Evolutionary conservation across 2,329 filamentous ascomycete species (phyloP), one percentile per base, ranked within the genome.

Genomic region (Gaeumannomyces sp.): DNA sequence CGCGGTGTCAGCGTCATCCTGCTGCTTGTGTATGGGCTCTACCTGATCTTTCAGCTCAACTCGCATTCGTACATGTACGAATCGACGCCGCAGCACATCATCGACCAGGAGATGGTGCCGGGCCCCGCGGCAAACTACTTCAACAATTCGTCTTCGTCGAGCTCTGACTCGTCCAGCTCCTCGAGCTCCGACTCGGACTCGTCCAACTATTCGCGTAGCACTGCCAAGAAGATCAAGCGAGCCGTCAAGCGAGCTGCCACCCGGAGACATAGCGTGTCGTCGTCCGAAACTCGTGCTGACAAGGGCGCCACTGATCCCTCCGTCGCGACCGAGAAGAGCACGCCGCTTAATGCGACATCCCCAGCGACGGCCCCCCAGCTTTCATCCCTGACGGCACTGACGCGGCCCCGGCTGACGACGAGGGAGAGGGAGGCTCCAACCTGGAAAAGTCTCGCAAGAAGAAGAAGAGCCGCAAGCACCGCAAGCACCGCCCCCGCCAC

Each of bases 1-100:
- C 86, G 91, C 62, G 89, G 90, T 64, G 92, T 90, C 1, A 91
- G 90, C 71, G 82, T 94, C 58, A 86, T 93, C 59, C 81, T 93
- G 1, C 78, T 94, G 1, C 73, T 90, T 33, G 86, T 92, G 22
- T 94, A 94, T 72, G 82, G 80, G 27, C 82, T 87, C 63, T 94
- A 93, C 69, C 84, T 94, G 6, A 78, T 89, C 68, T 92, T 93
- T 75, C 90, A 93, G 75, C 83, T 94, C 62, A 89, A 88, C 70
- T 87, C 89, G 1, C 89, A 90, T 71, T 78, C 79, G 50, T 80
- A 82, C 53, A 87, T 91, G 76, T 91, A 90, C 76, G 86, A 87
- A 71, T 87, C 88, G 67, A 90, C 87, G 13, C 88, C 89, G 1
- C 86, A 90, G 70, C 85, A 87, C 65, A 82, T 88, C 57, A 88